These are phyloP conservation scores for Calendula officinalis DNA, from an alignment of 129 eudicot genomes.

Conservation along the genomic window DNA sequence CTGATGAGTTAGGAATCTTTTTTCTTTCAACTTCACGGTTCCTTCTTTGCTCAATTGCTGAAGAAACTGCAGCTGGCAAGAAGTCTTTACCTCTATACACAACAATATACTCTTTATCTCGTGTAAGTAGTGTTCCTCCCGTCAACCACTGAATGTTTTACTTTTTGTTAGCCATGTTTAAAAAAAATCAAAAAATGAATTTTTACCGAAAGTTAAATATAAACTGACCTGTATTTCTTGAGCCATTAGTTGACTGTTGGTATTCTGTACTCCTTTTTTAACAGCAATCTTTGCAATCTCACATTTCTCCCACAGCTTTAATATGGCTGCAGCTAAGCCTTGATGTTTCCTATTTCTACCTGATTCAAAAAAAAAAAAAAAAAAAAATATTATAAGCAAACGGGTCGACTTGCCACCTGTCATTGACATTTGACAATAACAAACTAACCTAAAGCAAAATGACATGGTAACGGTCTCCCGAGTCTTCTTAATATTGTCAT, in stretches of 20 bases:
- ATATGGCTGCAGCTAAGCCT: constrained; percentile 81
- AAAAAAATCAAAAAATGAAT: not conserved
- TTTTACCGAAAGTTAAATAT: not conserved
- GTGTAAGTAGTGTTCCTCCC: constrained; percentile 80
- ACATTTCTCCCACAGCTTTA: constrained; percentile 98
- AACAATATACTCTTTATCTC: constrained; percentile 72
- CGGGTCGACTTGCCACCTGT: constrained; percentile 14
- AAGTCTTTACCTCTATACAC: constrained; percentile 95
- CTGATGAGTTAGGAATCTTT: constrained; percentile 27
- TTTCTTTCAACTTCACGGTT: constrained; percentile 36
- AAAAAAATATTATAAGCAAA: not conserved
- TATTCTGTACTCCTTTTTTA: constrained; percentile 90
- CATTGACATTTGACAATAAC: not conserved
- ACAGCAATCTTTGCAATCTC: constrained; percentile 94
- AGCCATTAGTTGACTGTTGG: constrained; percentile 82
- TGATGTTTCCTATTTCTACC: constrained; percentile 92
- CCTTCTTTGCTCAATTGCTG: constrained; percentile 77
- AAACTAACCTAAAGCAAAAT: constrained; percentile 78
- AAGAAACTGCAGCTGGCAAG: constrained; percentile 81
- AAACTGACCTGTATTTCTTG: constrained; percentile 82
- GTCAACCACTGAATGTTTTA: constrained; percentile 59
- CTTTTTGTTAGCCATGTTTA: constrained; percentile 12
- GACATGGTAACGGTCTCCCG: constrained; percentile 89
- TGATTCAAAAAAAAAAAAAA: constrained; percentile 23
- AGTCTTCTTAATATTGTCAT: constrained; percentile 85